Evolutionary conservation across 352 stramenopile genomes (phyloP), one percentile per base, ranked within the genome.

Genomic region (Pythium scleroteichum): DNA sequence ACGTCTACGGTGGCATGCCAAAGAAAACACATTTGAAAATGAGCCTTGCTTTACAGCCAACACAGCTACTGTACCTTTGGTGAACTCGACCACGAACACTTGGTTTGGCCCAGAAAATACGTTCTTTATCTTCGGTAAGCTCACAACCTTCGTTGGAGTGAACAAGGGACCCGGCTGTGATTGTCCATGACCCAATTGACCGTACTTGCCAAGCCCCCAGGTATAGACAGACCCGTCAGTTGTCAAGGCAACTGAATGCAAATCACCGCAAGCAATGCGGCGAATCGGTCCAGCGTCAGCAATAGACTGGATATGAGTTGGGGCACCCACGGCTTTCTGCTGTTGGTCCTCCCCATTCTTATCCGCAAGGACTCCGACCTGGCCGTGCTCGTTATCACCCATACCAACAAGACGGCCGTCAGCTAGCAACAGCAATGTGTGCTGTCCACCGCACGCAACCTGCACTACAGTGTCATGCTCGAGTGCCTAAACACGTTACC

Each of bases 1-100:
- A 71, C 85, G 58, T 76, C 78, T 88, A 39, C 19, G 53, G 20
- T 35, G 39, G 1, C 50, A 17, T n/a, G n/a, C n/a, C n/a, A n/a
- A n/a, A n/a, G n/a, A n/a, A n/a, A n/a, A n/a, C n/a, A n/a, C n/a
- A n/a, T n/a, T n/a, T n/a, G n/a, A n/a, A n/a, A n/a, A n/a, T n/a
- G n/a, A n/a, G n/a, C n/a, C n/a, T n/a, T n/a, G n/a, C n/a, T n/a
- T n/a, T n/a, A n/a, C n/a, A n/a, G n/a, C n/a, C n/a, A n/a, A n/a
- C n/a, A n/a, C n/a, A n/a, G n/a, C n/a, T n/a, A n/a, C n/a, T n/a
- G n/a, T 35, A 92, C 79, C 72, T 42, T 91, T 58, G 3, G 84
- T 90, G 49, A 84, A 91, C 68, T 93, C 84, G 55, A 93, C 64
- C 9, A 75, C 81, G 51, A 93, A 91, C 27, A 90, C 72, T 54